phyloP scores from a whole-genome alignment of 1,284 basidiomycete species.

The Irpex lacteus region DNA sequence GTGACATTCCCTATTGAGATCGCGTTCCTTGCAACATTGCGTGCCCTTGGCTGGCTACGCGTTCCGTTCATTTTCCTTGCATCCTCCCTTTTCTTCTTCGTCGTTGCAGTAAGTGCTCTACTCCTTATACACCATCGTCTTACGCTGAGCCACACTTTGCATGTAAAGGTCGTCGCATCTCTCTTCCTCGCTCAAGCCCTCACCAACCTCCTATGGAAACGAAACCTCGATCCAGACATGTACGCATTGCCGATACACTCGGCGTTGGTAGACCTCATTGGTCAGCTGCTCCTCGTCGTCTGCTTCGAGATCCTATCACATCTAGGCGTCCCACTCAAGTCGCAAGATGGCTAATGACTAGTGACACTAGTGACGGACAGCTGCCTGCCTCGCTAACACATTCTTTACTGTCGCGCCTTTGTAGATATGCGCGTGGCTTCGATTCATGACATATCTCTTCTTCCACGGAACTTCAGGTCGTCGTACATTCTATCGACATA shows the following conservation, averaged over 20 bases:
- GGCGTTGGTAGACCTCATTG: constrained; percentile 88
- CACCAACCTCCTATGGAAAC: constrained; percentile 82
- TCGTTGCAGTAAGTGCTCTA: constrained; percentile 60
- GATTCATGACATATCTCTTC: not conserved
- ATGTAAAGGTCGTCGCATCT: constrained; percentile 64
- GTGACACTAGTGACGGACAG: not conserved
- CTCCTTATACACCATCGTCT: not conserved
- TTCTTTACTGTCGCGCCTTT: too few relatives aligned
- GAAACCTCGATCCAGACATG: constrained; percentile 86
- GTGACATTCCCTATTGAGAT: constrained; percentile 79
- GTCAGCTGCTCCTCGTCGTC: constrained; percentile 78
- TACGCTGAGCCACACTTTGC: not conserved
- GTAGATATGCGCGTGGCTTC: too few relatives aligned
- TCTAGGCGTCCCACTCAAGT: constrained; percentile 32
- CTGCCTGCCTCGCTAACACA: not conserved
- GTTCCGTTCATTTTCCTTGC: constrained; percentile 65
- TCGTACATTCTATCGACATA: not conserved
- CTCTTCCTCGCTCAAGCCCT: constrained; percentile 67
- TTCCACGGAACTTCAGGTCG: not conserved
- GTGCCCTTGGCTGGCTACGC: constrained; percentile 72
- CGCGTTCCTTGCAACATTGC: constrained; percentile 67
- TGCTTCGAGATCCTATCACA: constrained; percentile 65
- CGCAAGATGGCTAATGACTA: not conserved
- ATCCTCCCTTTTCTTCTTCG: constrained; percentile 69
- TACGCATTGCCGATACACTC: constrained; percentile 93